Evolutionary conservation across 164 flowering plant species (phyloP).

Genomic region (Magnolia changhungtana): DNA sequence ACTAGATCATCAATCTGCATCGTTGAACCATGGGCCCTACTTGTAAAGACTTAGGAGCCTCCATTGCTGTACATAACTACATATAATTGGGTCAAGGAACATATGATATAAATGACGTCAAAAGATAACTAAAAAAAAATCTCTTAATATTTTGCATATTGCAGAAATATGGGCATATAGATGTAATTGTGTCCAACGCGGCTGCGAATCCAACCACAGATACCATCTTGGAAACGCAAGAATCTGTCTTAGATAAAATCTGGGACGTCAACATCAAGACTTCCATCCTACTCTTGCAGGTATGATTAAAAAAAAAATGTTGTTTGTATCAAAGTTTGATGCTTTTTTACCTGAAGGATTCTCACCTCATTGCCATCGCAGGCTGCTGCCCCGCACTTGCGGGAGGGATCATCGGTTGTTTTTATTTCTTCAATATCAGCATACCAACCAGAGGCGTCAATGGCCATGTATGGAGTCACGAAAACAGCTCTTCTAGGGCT

Average conservation of each 20-base stretch:
- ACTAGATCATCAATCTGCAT: no score
- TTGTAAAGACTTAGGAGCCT: no score
- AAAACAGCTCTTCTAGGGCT: constrained; percentile 98
- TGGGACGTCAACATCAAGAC: constrained; percentile 97
- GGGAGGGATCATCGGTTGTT: constrained; percentile 77
- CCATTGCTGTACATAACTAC: no score
- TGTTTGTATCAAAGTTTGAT: neutral
- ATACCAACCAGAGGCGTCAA: constrained; percentile 46
- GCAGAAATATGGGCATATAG: constrained; percentile 81
- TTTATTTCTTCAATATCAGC: constrained; percentile 75
- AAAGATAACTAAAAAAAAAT: neutral
- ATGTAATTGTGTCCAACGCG: constrained; percentile 84
- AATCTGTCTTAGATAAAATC: constrained; percentile 83
- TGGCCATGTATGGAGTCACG: constrained; percentile 97
- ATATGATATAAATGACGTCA: neutral
- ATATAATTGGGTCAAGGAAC: neutral
- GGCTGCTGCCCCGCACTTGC: constrained; percentile 86
- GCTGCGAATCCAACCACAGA: constrained; percentile 76
- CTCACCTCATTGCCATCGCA: constrained; percentile 19
- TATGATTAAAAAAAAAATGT: constrained; percentile 13
- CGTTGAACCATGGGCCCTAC: no score
- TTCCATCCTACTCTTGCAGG: constrained; percentile 71
- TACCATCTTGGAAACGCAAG: constrained; percentile 58
- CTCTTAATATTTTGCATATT: neutral
- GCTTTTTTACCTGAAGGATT: neutral